Evolutionary conservation across 257 asterid species (phyloP).

Genomic region (Sherardia arvensis): DNA sequence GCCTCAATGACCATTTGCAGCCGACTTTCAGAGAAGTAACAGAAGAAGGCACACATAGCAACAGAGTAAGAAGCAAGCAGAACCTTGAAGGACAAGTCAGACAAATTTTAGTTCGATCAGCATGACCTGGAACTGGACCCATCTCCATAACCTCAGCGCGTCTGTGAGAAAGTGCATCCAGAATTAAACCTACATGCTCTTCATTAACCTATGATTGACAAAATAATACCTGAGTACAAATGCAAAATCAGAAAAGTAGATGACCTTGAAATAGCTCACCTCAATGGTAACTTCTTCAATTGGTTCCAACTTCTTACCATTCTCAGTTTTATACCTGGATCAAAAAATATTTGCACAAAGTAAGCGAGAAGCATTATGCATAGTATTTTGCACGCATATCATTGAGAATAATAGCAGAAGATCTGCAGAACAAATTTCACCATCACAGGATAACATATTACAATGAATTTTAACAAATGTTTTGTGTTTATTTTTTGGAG

Average conservation of each 20-base stretch:
- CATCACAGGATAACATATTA: neutral
- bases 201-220: conserved; percentile 63
- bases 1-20: neutral
- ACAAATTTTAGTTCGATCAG: conserved; percentile 83
- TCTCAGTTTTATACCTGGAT: conserved; percentile 74
- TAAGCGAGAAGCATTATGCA: neutral
- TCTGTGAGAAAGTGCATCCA: conserved; percentile 97
- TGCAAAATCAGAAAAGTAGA: conserved; percentile 12
- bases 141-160: conserved; percentile 84
- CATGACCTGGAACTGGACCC: conserved; percentile 93
- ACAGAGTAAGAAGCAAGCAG: conserved; percentile 15
- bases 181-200: conserved; percentile 86
- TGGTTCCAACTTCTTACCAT: conserved; percentile 81
- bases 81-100: conserved; percentile 96
- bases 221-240: conserved; percentile 14
- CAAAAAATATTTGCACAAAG: neutral
- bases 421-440: neutral
- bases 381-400: too few relatives aligned
- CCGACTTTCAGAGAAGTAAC: neutral
- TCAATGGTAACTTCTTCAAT: conserved; percentile 99
- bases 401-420: neutral
- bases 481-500: neutral
- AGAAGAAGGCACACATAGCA: conserved; percentile 1
- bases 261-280: conserved; percentile 30
- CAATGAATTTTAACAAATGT: neutral